Percentiles rank a stretch among this genome's conserved stretches.
Evolutionary conservation across 2,329 filamentous ascomycete species (phyloP).

Genomic region (Microcyclospora pomicola): DNA sequence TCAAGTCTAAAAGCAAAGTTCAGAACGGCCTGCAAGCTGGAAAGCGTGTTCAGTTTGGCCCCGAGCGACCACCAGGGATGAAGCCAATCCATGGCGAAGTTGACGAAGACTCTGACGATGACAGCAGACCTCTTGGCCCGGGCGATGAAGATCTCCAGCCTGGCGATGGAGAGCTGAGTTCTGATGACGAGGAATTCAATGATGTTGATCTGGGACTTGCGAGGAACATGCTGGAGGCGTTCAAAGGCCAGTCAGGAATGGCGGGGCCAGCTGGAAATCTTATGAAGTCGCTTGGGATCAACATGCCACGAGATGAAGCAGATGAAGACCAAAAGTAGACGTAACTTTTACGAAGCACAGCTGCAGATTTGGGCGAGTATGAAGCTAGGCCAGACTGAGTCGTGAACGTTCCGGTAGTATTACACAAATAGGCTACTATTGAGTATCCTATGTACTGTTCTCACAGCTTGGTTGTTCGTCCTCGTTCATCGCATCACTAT

Average conservation of each 20-base stretch:
- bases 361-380: too few relatives aligned
- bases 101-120: constrained; percentile 15
- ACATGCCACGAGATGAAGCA: constrained; percentile 63
- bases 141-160: constrained; percentile 28
- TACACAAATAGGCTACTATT: too few relatives aligned
- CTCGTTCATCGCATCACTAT: too few relatives aligned
- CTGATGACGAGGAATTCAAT: constrained; percentile 42
- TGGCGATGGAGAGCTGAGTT: constrained; percentile 23
- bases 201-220: constrained; percentile 77
- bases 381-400: too few relatives aligned
- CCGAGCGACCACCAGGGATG: constrained; percentile 17
- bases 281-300: constrained; percentile 71
- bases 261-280: constrained; percentile 79
- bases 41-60: constrained; percentile 16
- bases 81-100: constrained; percentile 16
- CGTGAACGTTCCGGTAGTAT: too few relatives aligned
- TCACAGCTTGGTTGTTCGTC: too few relatives aligned
- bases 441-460: too few relatives aligned
- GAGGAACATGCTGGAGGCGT: constrained; percentile 80
- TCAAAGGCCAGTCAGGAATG: constrained; percentile 78
- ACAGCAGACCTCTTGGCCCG: constrained; percentile 8
- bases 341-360: neutral
- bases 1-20: neutral
- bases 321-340: constrained; percentile 1
- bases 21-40: neutral